These are phyloP conservation scores for Prunus yedoensis DNA, from an alignment of 331 rosid species.

Conservation along the genomic window DNA sequence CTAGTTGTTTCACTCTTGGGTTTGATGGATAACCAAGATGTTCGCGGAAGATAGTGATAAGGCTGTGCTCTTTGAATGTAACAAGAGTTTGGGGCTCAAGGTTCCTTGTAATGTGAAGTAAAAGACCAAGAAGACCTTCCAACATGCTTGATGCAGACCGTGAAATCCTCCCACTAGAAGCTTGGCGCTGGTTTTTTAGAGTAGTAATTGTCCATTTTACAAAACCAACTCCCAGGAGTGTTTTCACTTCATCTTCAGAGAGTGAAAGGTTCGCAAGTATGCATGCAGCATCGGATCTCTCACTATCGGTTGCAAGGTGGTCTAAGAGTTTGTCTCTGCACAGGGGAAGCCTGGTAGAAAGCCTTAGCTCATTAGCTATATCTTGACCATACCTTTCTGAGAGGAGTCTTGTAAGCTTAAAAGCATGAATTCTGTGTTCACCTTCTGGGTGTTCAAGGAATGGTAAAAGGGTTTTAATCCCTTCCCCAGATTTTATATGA, in stretches of 20 bases:
- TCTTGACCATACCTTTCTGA: conserved; percentile 51
- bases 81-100: conserved; percentile 36
- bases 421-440: conserved; percentile 48
- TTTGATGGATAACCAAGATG: conserved; percentile 48
- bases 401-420: conserved; percentile 46
- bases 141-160: conserved; percentile 37
- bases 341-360: conserved; percentile 36
- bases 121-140: conserved; percentile 66
- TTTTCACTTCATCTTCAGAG: conserved; percentile 41
- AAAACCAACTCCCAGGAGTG: conserved; percentile 42
- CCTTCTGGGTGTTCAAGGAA: conserved; percentile 54
- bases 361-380: conserved; percentile 45
- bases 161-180: conserved; percentile 35
- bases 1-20: conserved; percentile 45
- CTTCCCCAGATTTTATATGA: conserved; percentile 44
- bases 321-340: conserved; percentile 49
- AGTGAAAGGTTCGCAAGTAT: conserved; percentile 52
- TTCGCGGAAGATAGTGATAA: conserved; percentile 45
- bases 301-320: conserved; percentile 40
- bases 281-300: conserved; percentile 56
- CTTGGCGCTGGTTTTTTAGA: conserved; percentile 35
- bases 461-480: conserved; percentile 38
- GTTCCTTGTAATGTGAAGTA: conserved; percentile 45
- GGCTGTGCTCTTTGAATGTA: conserved; percentile 38
- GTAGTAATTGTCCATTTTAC: conserved; percentile 40